These are phyloP conservation scores for Penicillium tannophilum DNA, from an alignment of 495 filamentous ascomycete genomes.

Conservation along the genomic window DNA sequence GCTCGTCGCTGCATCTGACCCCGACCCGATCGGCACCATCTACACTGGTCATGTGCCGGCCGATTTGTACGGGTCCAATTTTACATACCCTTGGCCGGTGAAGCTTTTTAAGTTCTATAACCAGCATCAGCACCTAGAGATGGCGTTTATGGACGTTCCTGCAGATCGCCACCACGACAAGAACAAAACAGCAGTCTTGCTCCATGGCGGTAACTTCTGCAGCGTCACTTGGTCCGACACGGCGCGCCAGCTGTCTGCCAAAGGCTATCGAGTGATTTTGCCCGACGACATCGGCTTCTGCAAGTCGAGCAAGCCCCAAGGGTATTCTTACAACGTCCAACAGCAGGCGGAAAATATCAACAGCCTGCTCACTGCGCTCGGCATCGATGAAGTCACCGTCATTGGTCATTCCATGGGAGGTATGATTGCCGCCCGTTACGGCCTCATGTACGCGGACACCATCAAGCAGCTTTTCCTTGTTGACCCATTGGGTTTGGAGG, in stretches of 20 bases:
- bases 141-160: background rate
- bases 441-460: conserved; percentile 18
- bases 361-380: conserved; percentile 17
- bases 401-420: conserved; percentile 25
- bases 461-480: conserved; percentile 21
- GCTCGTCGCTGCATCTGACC: background rate
- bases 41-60: background rate
- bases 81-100: background rate
- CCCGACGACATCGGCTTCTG: conserved; percentile 24
- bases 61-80: background rate
- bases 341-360: conserved; percentile 21
- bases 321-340: conserved; percentile 20
- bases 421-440: conserved; percentile 22
- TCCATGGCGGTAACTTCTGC: conserved; percentile 23
- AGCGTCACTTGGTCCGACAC: conserved; percentile 22
- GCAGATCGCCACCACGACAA: background rate
- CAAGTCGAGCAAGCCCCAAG: conserved; percentile 25
- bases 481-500: conserved; percentile 19
- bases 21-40: background rate
- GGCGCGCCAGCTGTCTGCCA: conserved; percentile 15
- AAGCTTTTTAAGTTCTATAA: conserved; percentile 12
- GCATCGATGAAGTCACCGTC: conserved; percentile 15
- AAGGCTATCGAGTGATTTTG: conserved; percentile 21
- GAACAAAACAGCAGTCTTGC: conserved; percentile 6
- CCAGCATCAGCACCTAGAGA: background rate